A percentile compares a stretch with the other conserved stretches of the same genome.
Evolutionary conservation across 2,329 filamentous ascomycete species (phyloP).

Genomic region (Cercospora beticola): DNA sequence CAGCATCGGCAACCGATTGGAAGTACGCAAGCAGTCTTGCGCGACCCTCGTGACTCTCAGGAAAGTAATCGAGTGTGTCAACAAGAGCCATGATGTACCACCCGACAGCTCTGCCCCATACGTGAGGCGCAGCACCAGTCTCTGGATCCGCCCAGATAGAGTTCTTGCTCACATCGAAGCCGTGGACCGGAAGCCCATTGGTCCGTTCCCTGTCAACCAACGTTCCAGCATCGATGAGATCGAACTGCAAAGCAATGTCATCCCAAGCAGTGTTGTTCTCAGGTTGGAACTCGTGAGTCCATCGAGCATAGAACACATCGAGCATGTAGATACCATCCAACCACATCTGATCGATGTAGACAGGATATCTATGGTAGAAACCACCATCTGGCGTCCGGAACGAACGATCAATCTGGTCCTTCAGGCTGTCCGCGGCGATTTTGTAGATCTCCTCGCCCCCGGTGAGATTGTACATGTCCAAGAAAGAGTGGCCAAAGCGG

Average conservation of each 20-base stretch:
- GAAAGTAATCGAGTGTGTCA: constrained; percentile 47
- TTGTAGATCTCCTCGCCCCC: constrained; percentile 20
- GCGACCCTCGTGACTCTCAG: constrained; percentile 22
- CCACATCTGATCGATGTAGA: constrained; percentile 53
- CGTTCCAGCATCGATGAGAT: constrained; percentile 45
- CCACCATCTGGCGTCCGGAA: constrained; percentile 29
- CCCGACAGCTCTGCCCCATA: constrained; percentile 55
- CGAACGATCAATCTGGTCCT: constrained; percentile 29
- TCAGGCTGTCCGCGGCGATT: constrained; percentile 22
- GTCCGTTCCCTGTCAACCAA: constrained; percentile 34
- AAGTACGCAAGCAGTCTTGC: constrained; percentile 40
- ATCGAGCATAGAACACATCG: constrained; percentile 43
- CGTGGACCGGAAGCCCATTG: constrained; percentile 50
- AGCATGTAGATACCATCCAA: constrained; percentile 54
- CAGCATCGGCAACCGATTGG: constrained; percentile 39
- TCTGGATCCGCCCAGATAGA: constrained; percentile 53
- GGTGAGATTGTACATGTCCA: constrained; percentile 25
- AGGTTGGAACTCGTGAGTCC: constrained; percentile 16
- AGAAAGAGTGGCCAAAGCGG: constrained; percentile 30
- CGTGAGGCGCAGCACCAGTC: constrained; percentile 53
- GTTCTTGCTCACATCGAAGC: constrained; percentile 51
- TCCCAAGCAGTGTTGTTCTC: constrained; percentile 20
- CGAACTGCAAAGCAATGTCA: constrained; percentile 43
- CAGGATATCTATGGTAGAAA: constrained; percentile 33
- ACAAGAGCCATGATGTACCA: constrained; percentile 56